These are phyloP conservation scores for Xenosphaeropsis pyriputrescens DNA, from an alignment of 2,329 filamentous ascomycete species.

Conservation along the genomic window DNA sequence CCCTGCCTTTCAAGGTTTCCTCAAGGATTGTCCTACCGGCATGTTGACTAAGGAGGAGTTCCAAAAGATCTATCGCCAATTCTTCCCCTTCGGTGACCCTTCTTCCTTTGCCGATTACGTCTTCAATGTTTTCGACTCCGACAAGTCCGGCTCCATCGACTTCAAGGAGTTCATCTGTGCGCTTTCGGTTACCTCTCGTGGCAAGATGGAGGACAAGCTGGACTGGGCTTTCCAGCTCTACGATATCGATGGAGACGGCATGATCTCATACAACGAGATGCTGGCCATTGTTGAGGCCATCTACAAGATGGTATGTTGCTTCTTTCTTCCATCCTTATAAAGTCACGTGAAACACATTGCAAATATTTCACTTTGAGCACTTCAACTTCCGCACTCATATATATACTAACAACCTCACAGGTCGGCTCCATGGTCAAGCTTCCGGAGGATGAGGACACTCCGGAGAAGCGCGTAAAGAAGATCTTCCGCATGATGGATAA, in stretches of 20 bases:
- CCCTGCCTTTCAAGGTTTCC: constrained; percentile 50
- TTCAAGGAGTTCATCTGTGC: constrained; percentile 99
- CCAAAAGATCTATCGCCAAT: constrained; percentile 98
- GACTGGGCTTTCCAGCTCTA: constrained; percentile 99
- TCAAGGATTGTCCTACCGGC: constrained; percentile 95
- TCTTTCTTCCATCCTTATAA: not conserved
- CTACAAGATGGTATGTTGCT: constrained; percentile 80
- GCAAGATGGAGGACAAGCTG: constrained; percentile 98
- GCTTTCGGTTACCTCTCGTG: constrained; percentile 86
- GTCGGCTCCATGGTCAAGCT: constrained; percentile 99
- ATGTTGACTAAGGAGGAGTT: constrained; percentile 98
- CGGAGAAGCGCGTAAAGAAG: constrained; percentile 94
- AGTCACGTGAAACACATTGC: not conserved
- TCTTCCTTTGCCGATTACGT: constrained; percentile 98
- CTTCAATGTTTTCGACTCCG: constrained; percentile 97
- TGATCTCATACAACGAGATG: constrained; percentile 99
- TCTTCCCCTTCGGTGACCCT: constrained; percentile 97
- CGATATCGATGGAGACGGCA: constrained; percentile 96
- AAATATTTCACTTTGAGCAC: not conserved
- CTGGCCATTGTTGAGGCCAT: constrained; percentile 96
- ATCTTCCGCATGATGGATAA: constrained; percentile 99
- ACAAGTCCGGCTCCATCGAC: constrained; percentile 94
- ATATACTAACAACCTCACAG: constrained; percentile 26
- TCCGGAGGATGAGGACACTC: constrained; percentile 95
- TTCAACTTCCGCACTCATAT: not conserved